phyloP scores from a whole-genome alignment of 176 grass and related monocot genomes.

The Rhipidocladum racemiflorum region DNA sequence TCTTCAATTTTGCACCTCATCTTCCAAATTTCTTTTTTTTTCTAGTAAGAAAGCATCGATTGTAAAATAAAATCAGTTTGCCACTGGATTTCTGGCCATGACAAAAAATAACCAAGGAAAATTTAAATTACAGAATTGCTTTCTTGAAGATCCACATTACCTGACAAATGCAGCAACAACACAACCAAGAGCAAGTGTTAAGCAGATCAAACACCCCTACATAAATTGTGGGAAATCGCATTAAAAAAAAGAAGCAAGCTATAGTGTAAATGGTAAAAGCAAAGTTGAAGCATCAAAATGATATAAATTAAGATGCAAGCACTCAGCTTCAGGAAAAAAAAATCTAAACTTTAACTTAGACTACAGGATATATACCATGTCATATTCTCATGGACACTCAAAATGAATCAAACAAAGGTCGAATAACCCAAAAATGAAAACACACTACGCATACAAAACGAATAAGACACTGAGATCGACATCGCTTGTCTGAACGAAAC shows the following conservation, averaged over 20 bases:
- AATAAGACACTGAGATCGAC: slow-evolving; percentile 25
- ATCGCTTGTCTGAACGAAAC: background rate
- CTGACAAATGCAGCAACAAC: slow-evolving; percentile 65
- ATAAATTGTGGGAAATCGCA: slow-evolving; percentile 21
- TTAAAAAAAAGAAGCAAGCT: slow-evolving; percentile 13
- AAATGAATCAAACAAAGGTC: background rate
- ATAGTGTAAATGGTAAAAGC: background rate
- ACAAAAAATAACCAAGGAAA: slow-evolving; percentile 1
- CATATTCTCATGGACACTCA: background rate
- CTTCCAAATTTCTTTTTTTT: slow-evolving; percentile 46
- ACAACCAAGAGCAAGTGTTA: slow-evolving; percentile 82
- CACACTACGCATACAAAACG: background rate
- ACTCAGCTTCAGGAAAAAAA: background rate
- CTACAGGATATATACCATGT: background rate
- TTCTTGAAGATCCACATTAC: no score
- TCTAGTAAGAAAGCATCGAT: slow-evolving; percentile 40
- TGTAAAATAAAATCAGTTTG: slow-evolving; percentile 22
- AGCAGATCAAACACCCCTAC: slow-evolving; percentile 77
- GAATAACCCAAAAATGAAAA: background rate
- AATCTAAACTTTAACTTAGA: background rate
- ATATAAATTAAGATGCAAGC: background rate
- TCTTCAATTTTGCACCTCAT: slow-evolving; percentile 48
- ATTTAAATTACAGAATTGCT: background rate
- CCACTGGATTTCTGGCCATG: background rate
- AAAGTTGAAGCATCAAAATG: background rate